Evolutionary conservation across 495 filamentous ascomycete species (phyloP), one percentile per base, ranked within the genome.

Genomic region (Rostrohypoxylon terebratum): DNA sequence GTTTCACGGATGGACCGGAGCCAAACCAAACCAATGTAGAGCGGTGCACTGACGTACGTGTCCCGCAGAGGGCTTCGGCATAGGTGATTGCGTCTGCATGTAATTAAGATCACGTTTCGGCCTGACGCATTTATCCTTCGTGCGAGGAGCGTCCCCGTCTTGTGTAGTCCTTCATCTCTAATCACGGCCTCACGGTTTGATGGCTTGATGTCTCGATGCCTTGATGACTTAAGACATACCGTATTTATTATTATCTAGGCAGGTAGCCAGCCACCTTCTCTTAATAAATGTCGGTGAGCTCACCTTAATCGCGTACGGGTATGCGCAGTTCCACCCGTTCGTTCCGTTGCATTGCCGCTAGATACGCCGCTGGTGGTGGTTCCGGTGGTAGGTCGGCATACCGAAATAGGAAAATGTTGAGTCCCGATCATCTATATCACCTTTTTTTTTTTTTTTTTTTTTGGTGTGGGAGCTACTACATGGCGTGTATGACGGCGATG

Each of bases 91-190:
- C 38, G 38, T 44, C 53, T 47, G 62, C 57, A 59, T 31, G 42
- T 53, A 25, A 74, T 74, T 53, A 70, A 66, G 71, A 74, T 74
- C 71, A 58, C 58, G n/a, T 63, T 53, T 59, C 4, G n/a, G 66
- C 63, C 66, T 63, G 71, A 57, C 28, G 63, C 25, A 21, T 45
- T 33, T 36, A 42, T 47, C 34, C 25, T 58, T 66, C 70, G 47
- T 28, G 33, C 20, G 31, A 10, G 47, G 34, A 57, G 18, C 5
- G 34, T 61, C 57, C 31, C 61, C 65, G 65, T 62, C 36, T 54
- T 25, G 53, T 54, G 20, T 23, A 18, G 59, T 33, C 10, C 8
- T 36, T 47, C 36, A 38, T 28, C 28, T 28, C 23, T 14, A n/a
- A 16, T 16, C 20, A 33, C n/a, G 25, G 40, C 21, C 38, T 23